Conservation (phyloP, 2,329 filamentous ascomycete genomes). For the Pestalotiopsis sp. region DNA sequence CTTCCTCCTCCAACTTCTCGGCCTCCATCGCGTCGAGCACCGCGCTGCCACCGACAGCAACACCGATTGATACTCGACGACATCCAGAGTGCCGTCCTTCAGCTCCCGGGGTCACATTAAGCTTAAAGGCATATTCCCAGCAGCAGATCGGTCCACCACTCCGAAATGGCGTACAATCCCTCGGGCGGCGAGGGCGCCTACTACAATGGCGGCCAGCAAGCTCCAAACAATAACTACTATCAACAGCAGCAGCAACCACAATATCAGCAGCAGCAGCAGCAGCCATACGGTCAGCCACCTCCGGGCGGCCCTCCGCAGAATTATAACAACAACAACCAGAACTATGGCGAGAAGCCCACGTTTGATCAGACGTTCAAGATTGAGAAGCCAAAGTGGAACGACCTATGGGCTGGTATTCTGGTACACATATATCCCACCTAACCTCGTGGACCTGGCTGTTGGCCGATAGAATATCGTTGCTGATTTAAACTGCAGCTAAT, state of each 20-base stretch:
- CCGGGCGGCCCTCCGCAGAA: constrained; percentile 25
- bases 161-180: constrained; percentile 12
- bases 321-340: neutral
- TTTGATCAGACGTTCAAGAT: constrained; percentile 86
- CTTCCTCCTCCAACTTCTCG: neutral
- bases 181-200: constrained; percentile 10
- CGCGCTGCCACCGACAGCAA: neutral
- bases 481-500: constrained; percentile 57
- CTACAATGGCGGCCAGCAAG: constrained; percentile 2
- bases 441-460: neutral
- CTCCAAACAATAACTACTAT: constrained; percentile 1
- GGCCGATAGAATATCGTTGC: neutral
- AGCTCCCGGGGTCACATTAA: neutral
- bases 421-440: constrained; percentile 42
- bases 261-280: constrained; percentile 13
- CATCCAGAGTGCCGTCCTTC: neutral
- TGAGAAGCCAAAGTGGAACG: constrained; percentile 84
- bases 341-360: constrained; percentile 46
- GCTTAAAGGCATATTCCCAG: neutral
- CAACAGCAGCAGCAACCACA: constrained; percentile 12
- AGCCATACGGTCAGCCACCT: constrained; percentile 19
- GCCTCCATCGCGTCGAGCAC: neutral
- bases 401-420: constrained; percentile 85
- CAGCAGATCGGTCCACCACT: neutral
- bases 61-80: neutral